A percentile compares a stretch with the other conserved stretches of the same genome.
Conservation (phyloP, 148 eudicot species). For the Beta vulgaris region DNA sequence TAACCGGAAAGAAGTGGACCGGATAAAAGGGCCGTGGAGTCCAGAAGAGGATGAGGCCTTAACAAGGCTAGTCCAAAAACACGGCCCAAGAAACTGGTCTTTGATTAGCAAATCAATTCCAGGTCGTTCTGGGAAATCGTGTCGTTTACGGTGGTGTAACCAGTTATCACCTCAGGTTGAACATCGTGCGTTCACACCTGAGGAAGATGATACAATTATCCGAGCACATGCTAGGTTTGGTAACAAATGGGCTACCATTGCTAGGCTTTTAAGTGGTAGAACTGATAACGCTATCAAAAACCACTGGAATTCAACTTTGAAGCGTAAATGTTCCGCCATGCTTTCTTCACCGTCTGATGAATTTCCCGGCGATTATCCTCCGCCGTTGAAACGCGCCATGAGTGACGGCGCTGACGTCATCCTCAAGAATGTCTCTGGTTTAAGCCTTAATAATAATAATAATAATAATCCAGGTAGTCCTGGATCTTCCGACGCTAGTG, state of each 20-base stretch:
- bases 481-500: constrained; percentile 69
- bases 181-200: constrained; percentile 70
- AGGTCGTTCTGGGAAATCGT: constrained; percentile 79
- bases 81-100: constrained; percentile 88
- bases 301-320: constrained; percentile 87
- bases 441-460: constrained; percentile 29
- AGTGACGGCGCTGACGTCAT: constrained; percentile 59
- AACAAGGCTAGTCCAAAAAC: constrained; percentile 54
- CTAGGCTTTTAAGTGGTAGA: constrained; percentile 61
- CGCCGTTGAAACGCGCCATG: constrained; percentile 65
- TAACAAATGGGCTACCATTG: constrained; percentile 92
- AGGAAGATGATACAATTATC: constrained; percentile 74
- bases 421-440: constrained; percentile 41
- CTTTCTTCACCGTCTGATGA: constrained; percentile 24
- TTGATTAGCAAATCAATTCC: constrained; percentile 75
- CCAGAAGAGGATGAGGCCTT: constrained; percentile 78
- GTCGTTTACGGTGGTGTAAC: constrained; percentile 86
- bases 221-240: constrained; percentile 80
- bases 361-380: constrained; percentile 28
- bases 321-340: constrained; percentile 58
- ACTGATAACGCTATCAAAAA: constrained; percentile 94
- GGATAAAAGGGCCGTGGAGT: constrained; percentile 95
- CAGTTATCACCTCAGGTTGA: constrained; percentile 88
- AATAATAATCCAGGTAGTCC: constrained; percentile 50
- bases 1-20: constrained; percentile 36